phyloP scores from a whole-genome alignment of 768 basidiomycete genomes.

The Pulveroboletus sp. region DNA sequence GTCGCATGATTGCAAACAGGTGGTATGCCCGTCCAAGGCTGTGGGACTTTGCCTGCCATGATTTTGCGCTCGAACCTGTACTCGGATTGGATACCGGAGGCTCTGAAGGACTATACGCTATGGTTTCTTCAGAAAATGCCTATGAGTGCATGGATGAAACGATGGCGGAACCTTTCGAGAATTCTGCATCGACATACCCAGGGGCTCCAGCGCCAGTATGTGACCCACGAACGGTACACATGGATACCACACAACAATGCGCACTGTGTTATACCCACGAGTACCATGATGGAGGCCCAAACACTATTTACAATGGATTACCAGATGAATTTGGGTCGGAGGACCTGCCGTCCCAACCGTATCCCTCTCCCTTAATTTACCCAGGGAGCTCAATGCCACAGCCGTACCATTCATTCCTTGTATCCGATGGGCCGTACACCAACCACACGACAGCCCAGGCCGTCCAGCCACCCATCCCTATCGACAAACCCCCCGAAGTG shows the following conservation, averaged over 20 bases:
- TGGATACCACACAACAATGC: not conserved
- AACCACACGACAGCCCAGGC: not conserved
- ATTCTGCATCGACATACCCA: not conserved
- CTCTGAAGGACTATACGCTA: not conserved
- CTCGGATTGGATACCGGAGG: not conserved
- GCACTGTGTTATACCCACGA: not conserved
- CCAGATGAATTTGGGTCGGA: not conserved
- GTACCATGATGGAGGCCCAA: not conserved
- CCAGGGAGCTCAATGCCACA: not conserved
- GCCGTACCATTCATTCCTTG: not conserved
- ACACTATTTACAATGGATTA: not conserved
- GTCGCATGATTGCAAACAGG: not conserved
- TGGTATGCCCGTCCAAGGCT: constrained; percentile 6
- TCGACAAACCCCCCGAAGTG: constrained; percentile 41
- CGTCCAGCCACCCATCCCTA: constrained; percentile 15
- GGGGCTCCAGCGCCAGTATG: not conserved
- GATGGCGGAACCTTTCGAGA: constrained; percentile 12
- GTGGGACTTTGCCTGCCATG: constrained; percentile 24
- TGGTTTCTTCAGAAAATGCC: not conserved
- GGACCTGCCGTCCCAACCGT: not conserved
- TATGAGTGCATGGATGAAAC: not conserved
- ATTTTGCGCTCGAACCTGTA: constrained; percentile 18
- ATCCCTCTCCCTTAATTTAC: not conserved
- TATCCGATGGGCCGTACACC: not conserved
- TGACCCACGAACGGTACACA: not conserved